Percentiles rank a stretch among this genome's conserved stretches.
These are phyloP conservation scores for Botrytis tulipae DNA, from an alignment of 2,329 filamentous ascomycete species.

Conservation along the genomic window DNA sequence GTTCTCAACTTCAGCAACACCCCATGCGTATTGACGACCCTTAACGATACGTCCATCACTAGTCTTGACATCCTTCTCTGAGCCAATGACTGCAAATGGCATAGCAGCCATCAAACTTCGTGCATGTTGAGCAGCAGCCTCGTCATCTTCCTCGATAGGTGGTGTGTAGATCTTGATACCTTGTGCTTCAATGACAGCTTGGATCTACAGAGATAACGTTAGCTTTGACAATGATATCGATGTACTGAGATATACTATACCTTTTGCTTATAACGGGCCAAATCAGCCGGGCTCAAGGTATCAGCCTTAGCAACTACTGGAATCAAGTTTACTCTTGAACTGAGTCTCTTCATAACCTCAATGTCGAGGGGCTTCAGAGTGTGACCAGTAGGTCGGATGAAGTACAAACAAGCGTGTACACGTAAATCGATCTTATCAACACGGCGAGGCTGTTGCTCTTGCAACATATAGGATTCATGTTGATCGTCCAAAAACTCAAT, in stretches of 20 bases:
- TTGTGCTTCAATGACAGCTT: constrained; percentile 93
- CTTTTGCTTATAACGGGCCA: constrained; percentile 92
- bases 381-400: constrained; percentile 97
- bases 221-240: constrained; percentile 28
- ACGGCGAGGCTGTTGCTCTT: constrained; percentile 98
- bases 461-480: constrained; percentile 99
- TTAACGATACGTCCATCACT: constrained; percentile 95
- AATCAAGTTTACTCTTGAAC: constrained; percentile 96
- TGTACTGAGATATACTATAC: constrained; percentile 51
- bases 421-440: constrained; percentile 99
- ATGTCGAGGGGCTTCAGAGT: constrained; percentile 98
- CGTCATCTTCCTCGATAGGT: constrained; percentile 96
- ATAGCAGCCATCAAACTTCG: constrained; percentile 93
- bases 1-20: constrained; percentile 98
- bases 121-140: constrained; percentile 91
- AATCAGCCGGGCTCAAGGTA: constrained; percentile 87
- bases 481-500: constrained; percentile 99
- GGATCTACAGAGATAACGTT: constrained; percentile 60
- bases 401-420: constrained; percentile 98
- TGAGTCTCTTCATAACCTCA: constrained; percentile 99
- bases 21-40: constrained; percentile 98
- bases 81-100: constrained; percentile 98
- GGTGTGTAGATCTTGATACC: constrained; percentile 99
- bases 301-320: constrained; percentile 98
- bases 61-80: constrained; percentile 98